Percentiles rank a stretch among this genome's conserved stretches.
phyloP scores from a whole-genome alignment of 2,329 filamentous ascomycete genomes.

The Atkinsonella texensis region DNA sequence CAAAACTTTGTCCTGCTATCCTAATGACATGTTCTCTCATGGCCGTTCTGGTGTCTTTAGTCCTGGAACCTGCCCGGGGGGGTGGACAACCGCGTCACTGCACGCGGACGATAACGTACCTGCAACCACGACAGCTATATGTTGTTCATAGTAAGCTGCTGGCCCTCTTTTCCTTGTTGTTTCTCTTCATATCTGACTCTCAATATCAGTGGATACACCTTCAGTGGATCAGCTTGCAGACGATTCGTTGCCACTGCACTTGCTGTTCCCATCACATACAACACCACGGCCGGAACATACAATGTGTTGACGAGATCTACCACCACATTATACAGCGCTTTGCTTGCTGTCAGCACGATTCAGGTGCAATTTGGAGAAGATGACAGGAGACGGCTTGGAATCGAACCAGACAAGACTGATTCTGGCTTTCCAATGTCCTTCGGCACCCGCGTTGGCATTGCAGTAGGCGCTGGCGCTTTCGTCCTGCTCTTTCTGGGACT shows the following conservation, averaged over 20 bases:
- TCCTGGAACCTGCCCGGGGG: conserved; percentile 26
- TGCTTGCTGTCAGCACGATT: conserved; percentile 25
- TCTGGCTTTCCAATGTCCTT: conserved; percentile 14
- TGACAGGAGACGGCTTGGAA: conserved; percentile 22
- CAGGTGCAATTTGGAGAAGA: conserved; percentile 25
- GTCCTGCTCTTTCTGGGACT: conserved; percentile 17
- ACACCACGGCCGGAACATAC: conserved; percentile 23
- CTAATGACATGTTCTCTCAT: conserved; percentile 26
- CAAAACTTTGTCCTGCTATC: conserved; percentile 28
- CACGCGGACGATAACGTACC: conserved; percentile 16
- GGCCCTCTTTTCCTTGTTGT: background rate
- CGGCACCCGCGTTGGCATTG: conserved; percentile 23
- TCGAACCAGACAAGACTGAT: conserved; percentile 18
- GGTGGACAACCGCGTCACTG: conserved; percentile 27
- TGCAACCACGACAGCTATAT: conserved; percentile 22
- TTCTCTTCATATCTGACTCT: background rate
- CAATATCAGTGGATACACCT: conserved; percentile 20
- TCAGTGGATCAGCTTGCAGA: conserved; percentile 22
- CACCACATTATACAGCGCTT: conserved; percentile 25
- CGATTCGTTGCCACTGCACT: conserved; percentile 23
- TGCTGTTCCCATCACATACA: conserved; percentile 25
- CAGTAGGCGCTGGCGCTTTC: conserved; percentile 19
- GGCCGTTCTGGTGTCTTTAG: conserved; percentile 27
- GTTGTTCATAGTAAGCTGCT: conserved; percentile 28
- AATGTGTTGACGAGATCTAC: conserved; percentile 22